Evolutionary conservation across 192 early-diverging fungal genomes (phyloP), one percentile per base, ranked within the genome.

Genomic region (Kappamyces sp.): DNA sequence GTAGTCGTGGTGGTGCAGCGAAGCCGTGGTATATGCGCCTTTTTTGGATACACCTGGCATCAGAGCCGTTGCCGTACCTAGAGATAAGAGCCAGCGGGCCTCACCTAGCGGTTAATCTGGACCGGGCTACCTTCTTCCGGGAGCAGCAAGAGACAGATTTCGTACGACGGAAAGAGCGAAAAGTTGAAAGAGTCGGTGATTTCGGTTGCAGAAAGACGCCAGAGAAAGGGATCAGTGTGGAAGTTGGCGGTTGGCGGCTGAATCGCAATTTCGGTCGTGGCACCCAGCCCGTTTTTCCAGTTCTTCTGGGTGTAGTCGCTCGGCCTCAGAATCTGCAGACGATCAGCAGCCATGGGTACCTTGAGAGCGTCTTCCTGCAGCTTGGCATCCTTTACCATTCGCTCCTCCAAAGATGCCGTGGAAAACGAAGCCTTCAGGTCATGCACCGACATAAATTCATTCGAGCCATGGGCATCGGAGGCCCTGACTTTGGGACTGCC

Each of bases 221-320:
- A 85, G 36, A 80, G 50, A 60, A 85, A 85, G 1, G 66, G 57
- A 30, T 85, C 83, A 36, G 60, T 60, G 53, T 60, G 54, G 47
- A 63, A 73, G 54, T 81, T 59, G 7, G 63, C 57, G 14, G 54
- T 37, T 2, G 66, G 55, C 22, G 82, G 83, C 54, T 70, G 63
- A 9, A 85, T 85, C 7, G 75, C 66, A 29, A 85, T 79, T 47
- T 85, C 73, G 29, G 59, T 42, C 9, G 83, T 85, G 49, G 63
- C 68, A n/a, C 83, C 83, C 1, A 85, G 67, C 4, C 83, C 83
- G 58, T 85, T 85, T 60, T 84, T 82, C 83, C 82, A 85, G 34
- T 63, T 65, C 63, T 64, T 68, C 5, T 52, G 61, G 5, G 47
- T 35, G 47, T 66, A 64, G 29, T 57, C n/a, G 9, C 65, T 47